Conservation (phyloP, 768 basidiomycete species). For the Holtermannia corniformis region DNA sequence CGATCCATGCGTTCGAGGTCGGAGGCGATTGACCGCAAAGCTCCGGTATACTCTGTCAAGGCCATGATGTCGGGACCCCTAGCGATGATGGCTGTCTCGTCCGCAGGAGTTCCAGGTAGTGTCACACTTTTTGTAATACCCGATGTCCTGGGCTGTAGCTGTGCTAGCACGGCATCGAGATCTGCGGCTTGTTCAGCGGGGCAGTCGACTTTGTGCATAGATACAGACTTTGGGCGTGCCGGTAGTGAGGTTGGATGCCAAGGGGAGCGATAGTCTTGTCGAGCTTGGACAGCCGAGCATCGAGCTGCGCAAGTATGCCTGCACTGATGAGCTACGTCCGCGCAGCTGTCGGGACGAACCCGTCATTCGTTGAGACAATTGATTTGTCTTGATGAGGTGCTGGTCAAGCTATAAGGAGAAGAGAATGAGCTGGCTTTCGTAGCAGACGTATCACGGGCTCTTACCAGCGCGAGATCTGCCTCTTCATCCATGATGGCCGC, state of each 20-base stretch:
- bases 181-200: constrained; percentile 10
- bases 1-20: constrained; percentile 36
- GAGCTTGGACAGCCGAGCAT: constrained; percentile 31
- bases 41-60: constrained; percentile 30
- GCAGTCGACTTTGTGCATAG: neutral
- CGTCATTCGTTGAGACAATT: constrained; percentile 38
- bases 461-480: constrained; percentile 35
- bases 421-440: neutral
- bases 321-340: neutral
- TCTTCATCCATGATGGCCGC: constrained; percentile 33
- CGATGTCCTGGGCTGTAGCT: neutral
- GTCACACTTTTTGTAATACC: neutral
- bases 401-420: constrained; percentile 19
- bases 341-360: constrained; percentile 8
- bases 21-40: constrained; percentile 25
- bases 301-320: constrained; percentile 36
- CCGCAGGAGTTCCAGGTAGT: constrained; percentile 16
- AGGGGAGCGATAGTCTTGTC: constrained; percentile 40
- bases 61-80: constrained; percentile 35
- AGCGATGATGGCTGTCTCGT: constrained; percentile 32
- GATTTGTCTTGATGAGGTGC: constrained; percentile 39
- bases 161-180: constrained; percentile 23
- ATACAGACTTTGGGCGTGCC: constrained; percentile 33
- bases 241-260: constrained; percentile 33
- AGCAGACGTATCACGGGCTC: constrained; percentile 5